Conservation (phyloP, 768 basidiomycete species). For the Leccinum longicurvipes region DNA sequence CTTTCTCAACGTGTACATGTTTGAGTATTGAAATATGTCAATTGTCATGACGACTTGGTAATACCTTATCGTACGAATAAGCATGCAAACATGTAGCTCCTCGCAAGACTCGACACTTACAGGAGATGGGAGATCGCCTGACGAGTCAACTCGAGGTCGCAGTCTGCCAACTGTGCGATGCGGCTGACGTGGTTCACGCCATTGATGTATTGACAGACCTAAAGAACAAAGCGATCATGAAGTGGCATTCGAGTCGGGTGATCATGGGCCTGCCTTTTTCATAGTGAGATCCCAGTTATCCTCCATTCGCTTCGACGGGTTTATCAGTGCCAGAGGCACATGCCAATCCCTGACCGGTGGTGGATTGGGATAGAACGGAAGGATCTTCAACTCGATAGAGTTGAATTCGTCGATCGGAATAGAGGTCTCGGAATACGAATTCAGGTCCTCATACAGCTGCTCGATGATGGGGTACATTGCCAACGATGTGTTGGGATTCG, state of each 20-base stretch:
- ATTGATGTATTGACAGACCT: slow-evolving; percentile 78
- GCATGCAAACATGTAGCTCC: background rate
- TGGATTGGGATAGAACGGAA: slow-evolving; percentile 96
- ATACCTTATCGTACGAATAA: slow-evolving; percentile 50
- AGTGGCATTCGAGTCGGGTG: background rate
- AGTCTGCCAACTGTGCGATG: slow-evolving; percentile 90
- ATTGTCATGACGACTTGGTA: slow-evolving; percentile 96
- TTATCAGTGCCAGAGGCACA: slow-evolving; percentile 88
- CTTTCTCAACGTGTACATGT: slow-evolving; percentile 91
- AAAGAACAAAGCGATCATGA: slow-evolving; percentile 5
- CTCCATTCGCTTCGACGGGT: slow-evolving; percentile 75
- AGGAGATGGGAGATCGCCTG: slow-evolving; percentile 89
- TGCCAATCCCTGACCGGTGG: slow-evolving; percentile 89
- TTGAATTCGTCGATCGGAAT: slow-evolving; percentile 90
- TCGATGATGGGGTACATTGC: slow-evolving; percentile 83
- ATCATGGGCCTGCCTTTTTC: slow-evolving; percentile 56
- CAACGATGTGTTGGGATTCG: slow-evolving; percentile 61
- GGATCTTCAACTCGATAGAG: slow-evolving; percentile 92
- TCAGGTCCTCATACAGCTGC: slow-evolving; percentile 95
- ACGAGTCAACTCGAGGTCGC: slow-evolving; percentile 76
- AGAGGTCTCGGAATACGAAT: slow-evolving; percentile 95
- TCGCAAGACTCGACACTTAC: slow-evolving; percentile 43
- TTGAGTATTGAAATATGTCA: slow-evolving; percentile 97
- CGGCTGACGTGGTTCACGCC: slow-evolving; percentile 89
- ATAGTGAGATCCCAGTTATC: slow-evolving; percentile 97